Evolutionary conservation across 805 yeast genomes (phyloP).

Genomic region (Saccharomycopsis sp.): DNA sequence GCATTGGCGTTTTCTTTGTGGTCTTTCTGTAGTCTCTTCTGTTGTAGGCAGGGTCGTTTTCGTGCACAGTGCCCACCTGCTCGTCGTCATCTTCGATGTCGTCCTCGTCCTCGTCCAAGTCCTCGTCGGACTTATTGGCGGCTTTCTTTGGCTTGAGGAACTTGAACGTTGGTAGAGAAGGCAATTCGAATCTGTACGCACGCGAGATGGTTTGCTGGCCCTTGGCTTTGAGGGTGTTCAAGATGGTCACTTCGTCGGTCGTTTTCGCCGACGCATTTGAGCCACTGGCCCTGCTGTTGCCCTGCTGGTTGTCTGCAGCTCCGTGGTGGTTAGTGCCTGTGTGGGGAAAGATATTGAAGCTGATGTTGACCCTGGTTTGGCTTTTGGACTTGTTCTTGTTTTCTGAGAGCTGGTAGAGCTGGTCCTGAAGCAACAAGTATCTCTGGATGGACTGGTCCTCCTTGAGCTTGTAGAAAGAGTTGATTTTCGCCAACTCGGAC

Average conservation of each 20-base stretch:
- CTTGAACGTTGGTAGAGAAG: slow-evolving; percentile 35
- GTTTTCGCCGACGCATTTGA: not conserved
- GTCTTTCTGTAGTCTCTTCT: slow-evolving; percentile 43
- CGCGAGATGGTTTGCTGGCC: slow-evolving; percentile 21
- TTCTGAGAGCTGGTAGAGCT: slow-evolving; percentile 55
- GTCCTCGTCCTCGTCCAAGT: slow-evolving; percentile 9
- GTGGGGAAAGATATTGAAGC: not conserved
- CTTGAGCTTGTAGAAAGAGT: slow-evolving; percentile 50
- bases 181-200: slow-evolving; percentile 34
- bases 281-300: slow-evolving; percentile 14
- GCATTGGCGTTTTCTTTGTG: slow-evolving; percentile 37
- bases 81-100: not conserved
- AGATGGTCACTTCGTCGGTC: not conserved
- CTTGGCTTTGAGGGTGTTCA: not conserved
- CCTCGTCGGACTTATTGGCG: not conserved
- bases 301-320: slow-evolving; percentile 1
- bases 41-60: slow-evolving; percentile 28
- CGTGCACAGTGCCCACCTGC: slow-evolving; percentile 8
- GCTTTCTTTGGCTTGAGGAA: slow-evolving; percentile 28
- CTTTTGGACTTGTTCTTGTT: slow-evolving; percentile 33
- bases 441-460: slow-evolving; percentile 58
- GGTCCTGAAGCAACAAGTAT: slow-evolving; percentile 58
- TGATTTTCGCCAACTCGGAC: slow-evolving; percentile 50
- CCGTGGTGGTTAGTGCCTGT: not conserved
- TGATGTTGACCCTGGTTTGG: slow-evolving; percentile 2